Conservation (phyloP, 129 eudicot species). For the Pittosporum tobira region DNA sequence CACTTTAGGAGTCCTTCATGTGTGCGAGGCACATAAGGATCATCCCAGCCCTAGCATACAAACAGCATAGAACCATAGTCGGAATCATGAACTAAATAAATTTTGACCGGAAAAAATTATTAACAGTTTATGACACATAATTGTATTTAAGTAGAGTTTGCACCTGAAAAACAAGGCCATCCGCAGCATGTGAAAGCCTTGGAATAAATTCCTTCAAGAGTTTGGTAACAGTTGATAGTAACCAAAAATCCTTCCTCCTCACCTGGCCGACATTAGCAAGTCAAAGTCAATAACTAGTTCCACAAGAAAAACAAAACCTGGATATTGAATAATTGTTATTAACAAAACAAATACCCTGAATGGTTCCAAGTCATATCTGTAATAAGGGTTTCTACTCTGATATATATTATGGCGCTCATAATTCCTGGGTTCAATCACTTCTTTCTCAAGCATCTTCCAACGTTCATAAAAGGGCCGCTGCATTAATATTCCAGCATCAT, state of each 20-base stretch:
- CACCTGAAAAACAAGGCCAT: slow-evolving; percentile 99
- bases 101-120: not conserved
- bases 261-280: slow-evolving; percentile 45
- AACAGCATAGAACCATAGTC: not conserved
- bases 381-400: slow-evolving; percentile 48
- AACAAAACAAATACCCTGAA: slow-evolving; percentile 61
- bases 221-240: slow-evolving; percentile 84
- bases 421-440: slow-evolving; percentile 89
- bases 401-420: slow-evolving; percentile 55
- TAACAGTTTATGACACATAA: not conserved
- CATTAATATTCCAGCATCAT: slow-evolving; percentile 4
- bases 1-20: slow-evolving; percentile 98
- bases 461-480: slow-evolving; percentile 95
- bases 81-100: not conserved
- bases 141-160: not conserved
- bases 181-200: slow-evolving; percentile 90
- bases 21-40: slow-evolving; percentile 97
- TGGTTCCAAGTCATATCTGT: slow-evolving; percentile 93
- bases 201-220: slow-evolving; percentile 93
- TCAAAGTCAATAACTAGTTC: slow-evolving; percentile 20
- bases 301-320: not conserved
- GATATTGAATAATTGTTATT: not conserved
- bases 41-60: slow-evolving; percentile 88
- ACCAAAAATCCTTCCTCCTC: slow-evolving; percentile 97
- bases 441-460: slow-evolving; percentile 97